These are phyloP conservation scores for Ascochyta koolunga DNA, from an alignment of 2,329 filamentous ascomycete species.

Conservation along the genomic window DNA sequence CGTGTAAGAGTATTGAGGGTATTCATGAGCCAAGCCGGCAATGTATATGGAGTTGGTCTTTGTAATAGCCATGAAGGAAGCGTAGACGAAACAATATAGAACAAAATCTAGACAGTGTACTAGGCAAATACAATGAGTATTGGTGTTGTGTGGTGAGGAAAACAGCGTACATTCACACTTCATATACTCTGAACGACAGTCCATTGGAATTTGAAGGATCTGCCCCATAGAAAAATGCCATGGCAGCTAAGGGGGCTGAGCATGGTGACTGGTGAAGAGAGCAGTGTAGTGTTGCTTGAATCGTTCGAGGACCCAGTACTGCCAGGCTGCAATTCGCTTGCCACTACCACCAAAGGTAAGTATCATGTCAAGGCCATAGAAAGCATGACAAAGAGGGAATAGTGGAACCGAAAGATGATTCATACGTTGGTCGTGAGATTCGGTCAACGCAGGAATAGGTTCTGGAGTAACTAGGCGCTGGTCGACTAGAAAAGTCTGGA, in stretches of 20 bases:
- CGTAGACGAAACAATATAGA: not conserved
- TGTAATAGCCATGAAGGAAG: not conserved
- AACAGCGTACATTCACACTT: not conserved
- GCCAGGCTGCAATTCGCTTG: slow-evolving; percentile 10
- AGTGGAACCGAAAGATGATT: not conserved
- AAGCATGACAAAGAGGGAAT: not conserved
- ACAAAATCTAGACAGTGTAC: not conserved
- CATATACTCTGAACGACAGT: slow-evolving; percentile 1
- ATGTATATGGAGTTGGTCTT: slow-evolving; percentile 18
- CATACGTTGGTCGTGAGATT: not conserved
- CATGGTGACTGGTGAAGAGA: slow-evolving; percentile 5
- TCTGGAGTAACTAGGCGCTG: not conserved
- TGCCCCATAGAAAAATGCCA: not conserved
- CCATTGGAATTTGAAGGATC: not conserved
- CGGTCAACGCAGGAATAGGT: slow-evolving; percentile 1
- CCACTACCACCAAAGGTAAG: slow-evolving; percentile 1
- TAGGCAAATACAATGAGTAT: not conserved
- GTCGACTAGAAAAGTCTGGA: not conserved
- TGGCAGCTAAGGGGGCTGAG: slow-evolving; percentile 10
- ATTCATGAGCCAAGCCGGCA: slow-evolving; percentile 26
- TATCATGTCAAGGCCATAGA: not conserved
- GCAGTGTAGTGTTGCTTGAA: not conserved
- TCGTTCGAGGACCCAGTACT: not conserved
- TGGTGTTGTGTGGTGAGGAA: not conserved
- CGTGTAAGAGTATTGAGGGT: slow-evolving; percentile 19